Base-by-base conservation (phyloP, 2,329 filamentous ascomycete species). In the Ascochyta rabiei region DNA sequence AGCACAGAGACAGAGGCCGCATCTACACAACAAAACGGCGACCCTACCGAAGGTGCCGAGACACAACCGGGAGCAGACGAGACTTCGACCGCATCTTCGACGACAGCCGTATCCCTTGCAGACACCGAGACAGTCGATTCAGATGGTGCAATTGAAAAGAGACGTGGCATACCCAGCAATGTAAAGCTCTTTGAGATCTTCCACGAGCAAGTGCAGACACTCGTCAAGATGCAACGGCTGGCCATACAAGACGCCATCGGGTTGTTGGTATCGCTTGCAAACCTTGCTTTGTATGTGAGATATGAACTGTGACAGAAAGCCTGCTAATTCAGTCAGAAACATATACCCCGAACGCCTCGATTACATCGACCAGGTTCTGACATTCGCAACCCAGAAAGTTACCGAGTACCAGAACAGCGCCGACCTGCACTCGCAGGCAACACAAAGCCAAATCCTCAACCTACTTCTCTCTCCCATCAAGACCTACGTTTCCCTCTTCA, bases 171-270 rank as follows among this genome's bases (percentile, higher is more conserved):
- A 62, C 88, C 89, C 0, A 83, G 87, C 47, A 88, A 91, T 67
- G 87, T 96, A 53, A 93, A 91, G 76, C 84, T 99, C 21, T 98
- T 98, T 75, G 93, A 98, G 76, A 91, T 98, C 56, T 99, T 98
- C 81, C 96, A 98, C 70, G 89, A 92, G 46, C 95, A 98, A 75
- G 95, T 98, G 59, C 89, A 96, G 71, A 93, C 93, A 68, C 81
- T 99, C 46, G 93, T 98, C 59, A 93, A 92, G 76, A 90, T 90
- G 47, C 91, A 97, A 70, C 88, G 91, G 63, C 82, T 99, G 47
- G 89, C 93, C 0, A 93, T 99, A 61, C 92, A 96, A 74, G 96
- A 99, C 73, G 96, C 90, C 16, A 95, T 96, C 66, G 95, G 93
- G 9, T 80, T 99, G 37, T 82, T 98, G 39, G 93, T 96, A n/a